These are phyloP conservation scores for Amanita muscaria DNA, from an alignment of 768 basidiomycete species.

Conservation along the genomic window DNA sequence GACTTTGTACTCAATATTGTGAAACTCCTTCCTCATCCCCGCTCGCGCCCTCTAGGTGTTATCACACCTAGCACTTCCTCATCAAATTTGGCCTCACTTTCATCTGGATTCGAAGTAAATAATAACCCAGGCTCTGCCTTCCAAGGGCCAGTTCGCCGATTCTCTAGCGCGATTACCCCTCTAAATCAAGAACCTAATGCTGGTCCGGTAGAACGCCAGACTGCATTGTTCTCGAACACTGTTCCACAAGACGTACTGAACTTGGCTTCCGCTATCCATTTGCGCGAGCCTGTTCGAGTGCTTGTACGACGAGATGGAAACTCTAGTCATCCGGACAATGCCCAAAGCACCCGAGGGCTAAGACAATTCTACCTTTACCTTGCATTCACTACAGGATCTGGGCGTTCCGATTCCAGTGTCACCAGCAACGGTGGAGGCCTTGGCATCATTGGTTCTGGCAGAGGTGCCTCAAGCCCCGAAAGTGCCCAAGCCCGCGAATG, in stretches of 20 bases:
- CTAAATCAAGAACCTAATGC: slow-evolving; percentile 27
- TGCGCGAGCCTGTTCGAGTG: slow-evolving; percentile 96
- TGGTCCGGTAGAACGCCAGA: slow-evolving; percentile 58
- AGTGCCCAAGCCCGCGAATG: slow-evolving; percentile 84
- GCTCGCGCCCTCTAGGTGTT: slow-evolving; percentile 52
- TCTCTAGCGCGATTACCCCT: slow-evolving; percentile 48
- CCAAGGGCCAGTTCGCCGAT: slow-evolving; percentile 38
- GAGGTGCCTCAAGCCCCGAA: slow-evolving; percentile 72
- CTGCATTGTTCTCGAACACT: slow-evolving; percentile 94
- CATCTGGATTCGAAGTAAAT: slow-evolving; percentile 36
- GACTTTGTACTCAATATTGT: slow-evolving; percentile 93
- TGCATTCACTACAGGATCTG: slow-evolving; percentile 78
- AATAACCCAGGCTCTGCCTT: slow-evolving; percentile 28
- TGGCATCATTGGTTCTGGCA: slow-evolving; percentile 91
- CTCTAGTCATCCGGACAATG: slow-evolving; percentile 56
- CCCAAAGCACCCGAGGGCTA: slow-evolving; percentile 70
- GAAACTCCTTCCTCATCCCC: slow-evolving; percentile 84
- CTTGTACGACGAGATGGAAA: slow-evolving; percentile 89
- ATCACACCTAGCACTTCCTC: slow-evolving; percentile 31
- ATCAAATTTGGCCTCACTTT: slow-evolving; percentile 33
- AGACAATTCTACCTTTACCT: slow-evolving; percentile 96
- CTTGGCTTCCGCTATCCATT: slow-evolving; percentile 85
- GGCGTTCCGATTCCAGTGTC: slow-evolving; percentile 48
- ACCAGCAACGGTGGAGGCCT: slow-evolving; percentile 47
- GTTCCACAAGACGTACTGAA: slow-evolving; percentile 97